Percentiles rank a stretch among this genome's conserved stretches.
These are phyloP conservation scores for Angomonas deanei DNA, from an alignment of 208 protist genomes.

Conservation along the genomic window DNA sequence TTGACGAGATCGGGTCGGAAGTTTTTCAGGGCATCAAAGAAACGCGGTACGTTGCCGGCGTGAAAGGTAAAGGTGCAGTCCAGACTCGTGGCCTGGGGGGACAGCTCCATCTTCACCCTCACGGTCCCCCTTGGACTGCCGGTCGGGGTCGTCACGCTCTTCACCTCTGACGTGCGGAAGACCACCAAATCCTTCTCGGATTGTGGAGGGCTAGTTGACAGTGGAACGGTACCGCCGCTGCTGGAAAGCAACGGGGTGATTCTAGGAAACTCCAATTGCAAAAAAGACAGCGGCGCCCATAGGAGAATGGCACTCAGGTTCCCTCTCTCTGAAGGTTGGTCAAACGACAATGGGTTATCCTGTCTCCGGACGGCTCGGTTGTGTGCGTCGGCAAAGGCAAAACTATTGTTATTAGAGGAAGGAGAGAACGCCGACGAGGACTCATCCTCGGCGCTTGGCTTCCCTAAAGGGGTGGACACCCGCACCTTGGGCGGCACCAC, in stretches of 20 bases:
- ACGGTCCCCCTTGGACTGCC: background rate
- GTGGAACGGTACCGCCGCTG: too few relatives aligned
- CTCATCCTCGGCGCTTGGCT: too few relatives aligned
- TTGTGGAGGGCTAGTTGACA: too few relatives aligned
- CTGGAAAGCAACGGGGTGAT: background rate
- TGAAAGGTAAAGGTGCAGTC: slow-evolving; percentile 27
- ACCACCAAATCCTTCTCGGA: too few relatives aligned
- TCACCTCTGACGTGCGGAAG: background rate
- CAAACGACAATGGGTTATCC: background rate
- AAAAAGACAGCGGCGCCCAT: background rate
- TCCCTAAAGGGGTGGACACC: too few relatives aligned
- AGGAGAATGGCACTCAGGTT: background rate
- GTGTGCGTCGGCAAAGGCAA: background rate
- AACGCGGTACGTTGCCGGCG: slow-evolving; percentile 28
- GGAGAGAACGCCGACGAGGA: background rate
- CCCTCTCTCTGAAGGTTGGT: background rate
- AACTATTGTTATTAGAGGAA: background rate
- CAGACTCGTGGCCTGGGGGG: background rate
- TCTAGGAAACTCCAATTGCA: background rate
- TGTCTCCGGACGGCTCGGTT: background rate
- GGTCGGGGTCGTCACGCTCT: background rate
- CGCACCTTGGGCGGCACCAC: too few relatives aligned
- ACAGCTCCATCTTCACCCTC: background rate
- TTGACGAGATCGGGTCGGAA: slow-evolving; percentile 10
- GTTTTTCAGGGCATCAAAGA: slow-evolving; percentile 14